These are phyloP conservation scores for Populus nigra DNA, from an alignment of 345 rosid species.

Conservation along the genomic window DNA sequence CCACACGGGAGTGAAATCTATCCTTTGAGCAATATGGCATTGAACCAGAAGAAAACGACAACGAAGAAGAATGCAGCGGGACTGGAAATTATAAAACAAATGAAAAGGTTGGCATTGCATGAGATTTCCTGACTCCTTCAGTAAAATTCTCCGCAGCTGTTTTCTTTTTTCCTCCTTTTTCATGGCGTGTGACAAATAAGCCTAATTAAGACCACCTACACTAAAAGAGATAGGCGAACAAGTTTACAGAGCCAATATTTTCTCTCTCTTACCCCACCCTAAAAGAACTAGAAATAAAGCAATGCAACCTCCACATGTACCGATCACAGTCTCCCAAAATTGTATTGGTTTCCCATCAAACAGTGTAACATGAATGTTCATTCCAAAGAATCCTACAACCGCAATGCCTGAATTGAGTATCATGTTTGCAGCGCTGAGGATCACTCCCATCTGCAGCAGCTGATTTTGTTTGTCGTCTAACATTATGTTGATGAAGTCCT, in stretches of 20 bases:
- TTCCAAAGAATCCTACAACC: constrained; percentile 47
- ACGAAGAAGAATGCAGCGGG: too few relatives aligned
- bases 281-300: constrained; percentile 31
- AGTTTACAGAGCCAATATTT: constrained; percentile 34
- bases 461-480: constrained; percentile 53
- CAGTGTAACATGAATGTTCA: constrained; percentile 41
- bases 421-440: constrained; percentile 44
- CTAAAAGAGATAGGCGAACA: not conserved
- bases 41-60: too few relatives aligned
- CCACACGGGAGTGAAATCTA: too few relatives aligned
- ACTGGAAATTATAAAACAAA: too few relatives aligned
- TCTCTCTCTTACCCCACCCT: constrained; percentile 45
- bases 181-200: too few relatives aligned
- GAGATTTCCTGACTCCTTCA: too few relatives aligned
- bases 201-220: too few relatives aligned
- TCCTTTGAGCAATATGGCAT: too few relatives aligned
- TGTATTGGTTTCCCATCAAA: constrained; percentile 23
- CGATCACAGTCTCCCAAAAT: constrained; percentile 39
- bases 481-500: constrained; percentile 59
- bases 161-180: too few relatives aligned
- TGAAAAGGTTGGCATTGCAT: too few relatives aligned
- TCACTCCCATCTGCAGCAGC: constrained; percentile 52
- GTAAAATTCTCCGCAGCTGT: too few relatives aligned
- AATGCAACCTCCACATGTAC: constrained; percentile 34
- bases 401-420: constrained; percentile 47